A percentile compares a stretch with the other conserved stretches of the same genome.
These are phyloP conservation scores for Cyphellophora attinorum DNA, from an alignment of 2,329 filamentous ascomycete species.

Conservation along the genomic window DNA sequence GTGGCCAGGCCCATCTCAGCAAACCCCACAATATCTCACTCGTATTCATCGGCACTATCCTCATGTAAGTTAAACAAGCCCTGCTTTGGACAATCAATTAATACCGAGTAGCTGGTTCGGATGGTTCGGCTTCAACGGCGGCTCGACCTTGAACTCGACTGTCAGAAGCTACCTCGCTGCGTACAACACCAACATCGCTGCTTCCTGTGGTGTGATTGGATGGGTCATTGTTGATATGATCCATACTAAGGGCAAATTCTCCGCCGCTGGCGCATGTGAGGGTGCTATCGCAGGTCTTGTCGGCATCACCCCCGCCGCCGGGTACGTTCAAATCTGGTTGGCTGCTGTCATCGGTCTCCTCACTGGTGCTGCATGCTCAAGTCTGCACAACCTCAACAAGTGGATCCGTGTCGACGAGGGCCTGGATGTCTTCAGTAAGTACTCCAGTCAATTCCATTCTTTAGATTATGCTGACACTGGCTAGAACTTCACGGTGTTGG, in stretches of 20 bases:
- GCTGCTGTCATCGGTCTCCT: slow-evolving; percentile 47
- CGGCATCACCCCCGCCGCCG: slow-evolving; percentile 47
- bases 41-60: slow-evolving; percentile 56
- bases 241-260: slow-evolving; percentile 42
- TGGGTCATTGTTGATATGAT: slow-evolving; percentile 46
- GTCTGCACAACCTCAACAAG: slow-evolving; percentile 41
- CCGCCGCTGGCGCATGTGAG: slow-evolving; percentile 47
- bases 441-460: too few relatives aligned
- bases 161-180: slow-evolving; percentile 45
- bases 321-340: slow-evolving; percentile 43
- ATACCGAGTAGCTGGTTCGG: too few relatives aligned
- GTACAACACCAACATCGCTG: slow-evolving; percentile 51
- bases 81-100: too few relatives aligned
- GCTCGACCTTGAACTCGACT: slow-evolving; percentile 43
- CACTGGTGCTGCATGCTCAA: slow-evolving; percentile 40
- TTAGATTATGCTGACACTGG: too few relatives aligned
- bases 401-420: slow-evolving; percentile 47
- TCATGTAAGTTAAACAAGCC: too few relatives aligned
- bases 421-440: slow-evolving; percentile 52
- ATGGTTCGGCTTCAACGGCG: slow-evolving; percentile 52
- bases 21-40: slow-evolving; percentile 62
- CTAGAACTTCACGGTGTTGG: slow-evolving; percentile 25
- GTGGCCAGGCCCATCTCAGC: slow-evolving; percentile 38
- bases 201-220: slow-evolving; percentile 43
- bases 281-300: slow-evolving; percentile 51